Base-by-base conservation (phyloP, 192 early-diverging fungal species). In the Gryganskiella cystojenkinii region DNA sequence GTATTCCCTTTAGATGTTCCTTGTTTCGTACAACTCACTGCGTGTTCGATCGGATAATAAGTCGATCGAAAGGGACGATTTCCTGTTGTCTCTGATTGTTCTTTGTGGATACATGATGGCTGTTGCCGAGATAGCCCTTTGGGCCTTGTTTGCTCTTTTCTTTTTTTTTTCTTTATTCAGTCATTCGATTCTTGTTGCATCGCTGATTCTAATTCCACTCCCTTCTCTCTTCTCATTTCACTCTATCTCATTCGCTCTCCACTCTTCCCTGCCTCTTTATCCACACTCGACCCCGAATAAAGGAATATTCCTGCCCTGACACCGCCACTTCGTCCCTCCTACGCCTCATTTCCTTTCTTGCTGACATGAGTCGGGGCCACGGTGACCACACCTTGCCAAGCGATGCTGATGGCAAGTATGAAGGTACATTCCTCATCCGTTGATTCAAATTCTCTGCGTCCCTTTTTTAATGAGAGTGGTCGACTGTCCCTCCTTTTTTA, bases 221-320 rank as follows among this genome's bases (percentile, higher is more conserved):
- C 28, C 30, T 24, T 6, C 51, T 20, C 17, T 10, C 9, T 53
- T 55, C 19, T 24, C 31, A 17, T 20, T 30, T 60, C 58, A 15
- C 28, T n/a, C 28, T 28, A 30, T 61, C 14, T 30, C 27, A 35
- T 28, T 40, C 61, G 19, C 27, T 27, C 17, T 7, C 34, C 46
- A 35, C 20, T 55, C 64, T 31, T 55, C 53, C 40, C 42, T 30
- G 19, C 22, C 62, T 40, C 31, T 43, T 33, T 19, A n/a, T n/a
- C n/a, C n/a, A n/a, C n/a, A n/a, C n/a, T n/a, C n/a, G n/a, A n/a
- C n/a, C n/a, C n/a, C n/a, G n/a, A n/a, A n/a, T n/a, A 33, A 40
- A 9, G 13, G 37, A 40, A 40, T 40, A 40, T 9, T 40, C 27
- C 31, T n/a, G 20, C 33, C 34, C 19, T 30, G 44, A 50, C 45